Base-by-base conservation (phyloP, 257 asterid genomes). In the Leonotis leonurus region DNA sequence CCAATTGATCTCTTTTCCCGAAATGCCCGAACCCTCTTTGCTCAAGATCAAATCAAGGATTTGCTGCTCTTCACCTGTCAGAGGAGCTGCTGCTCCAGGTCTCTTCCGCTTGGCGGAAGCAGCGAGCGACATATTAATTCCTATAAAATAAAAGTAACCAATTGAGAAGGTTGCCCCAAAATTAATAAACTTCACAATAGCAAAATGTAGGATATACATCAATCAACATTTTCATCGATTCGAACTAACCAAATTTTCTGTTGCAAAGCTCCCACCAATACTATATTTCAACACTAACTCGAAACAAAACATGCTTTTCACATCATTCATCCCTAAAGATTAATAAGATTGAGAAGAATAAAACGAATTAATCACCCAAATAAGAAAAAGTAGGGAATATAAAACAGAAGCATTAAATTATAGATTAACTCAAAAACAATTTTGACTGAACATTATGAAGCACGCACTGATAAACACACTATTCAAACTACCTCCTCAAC, bases 21-120 rank as follows among this genome's bases (percentile, higher is more conserved):
- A 67, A 13, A 83, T 78, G 45, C 86, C 96, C 35, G 41, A 32
- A 35, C 71, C 76, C 45, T 39, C 51, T 72, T 51, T 81, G 32
- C 74, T 66, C 54, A 54, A 72, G 67, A 88, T 81, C 68, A 71
- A 24, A 16, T 60, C 46, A 58, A 85, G 82, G 56, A 88, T 74
- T 3, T 54, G 63, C 18, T 39, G 71, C 14, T 85, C 95, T 6
- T 75, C 75, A 27, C 74, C 80, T 0, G 27, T 44, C 12, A 79
- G 75, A 27, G 73, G 65, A 0, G 69, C 66, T 3, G 78, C 69
- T 10, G 75, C 2, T 25, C 67, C 86, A 29, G 79, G 76, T 64
- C 87, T 79, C 76, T 70, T 78, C 69, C 87, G 73, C 81, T 85
- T 85, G 41, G 43, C 35, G 22, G 64, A 2, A 40, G 73, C 2